Evolutionary conservation across 2,329 filamentous ascomycete genomes (phyloP).

Genomic region (Diaporthe velutina): DNA sequence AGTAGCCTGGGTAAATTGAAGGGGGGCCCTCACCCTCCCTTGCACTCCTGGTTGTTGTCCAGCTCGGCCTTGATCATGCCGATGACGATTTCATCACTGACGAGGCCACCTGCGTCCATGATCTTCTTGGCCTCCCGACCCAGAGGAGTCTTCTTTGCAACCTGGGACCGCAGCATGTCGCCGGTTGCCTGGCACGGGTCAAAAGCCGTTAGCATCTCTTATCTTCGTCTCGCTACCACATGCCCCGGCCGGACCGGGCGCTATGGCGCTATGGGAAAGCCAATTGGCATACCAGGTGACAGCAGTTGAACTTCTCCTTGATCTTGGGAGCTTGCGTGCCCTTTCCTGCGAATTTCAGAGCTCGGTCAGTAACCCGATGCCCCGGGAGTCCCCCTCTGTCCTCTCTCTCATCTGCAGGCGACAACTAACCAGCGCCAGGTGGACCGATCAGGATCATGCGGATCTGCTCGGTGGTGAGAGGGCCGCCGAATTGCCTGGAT

Average conservation of each 20-base stretch:
- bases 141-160: constrained; percentile 95
- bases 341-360: constrained; percentile 76
- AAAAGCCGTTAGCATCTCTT: background rate
- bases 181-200: constrained; percentile 81
- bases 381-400: background rate
- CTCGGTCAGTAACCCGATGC: constrained; percentile 41
- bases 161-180: constrained; percentile 98
- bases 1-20: background rate
- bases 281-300: constrained; percentile 83
- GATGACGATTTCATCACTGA: constrained; percentile 99
- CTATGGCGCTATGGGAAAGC: background rate
- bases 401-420: background rate
- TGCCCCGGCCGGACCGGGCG: background rate
- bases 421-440: constrained; percentile 84
- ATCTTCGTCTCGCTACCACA: background rate
- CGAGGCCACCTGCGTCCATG: constrained; percentile 97
- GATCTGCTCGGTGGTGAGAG: constrained; percentile 73
- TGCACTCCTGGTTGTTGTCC: constrained; percentile 93
- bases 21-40: constrained; percentile 81
- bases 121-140: constrained; percentile 99
- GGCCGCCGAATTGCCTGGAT: constrained; percentile 72
- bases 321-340: constrained; percentile 98
- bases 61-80: constrained; percentile 99
- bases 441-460: constrained; percentile 99
- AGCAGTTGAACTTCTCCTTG: constrained; percentile 98